Base-by-base conservation (phyloP, 495 filamentous ascomycete species). In the Lasiosphaeriaceae sp. region DNA sequence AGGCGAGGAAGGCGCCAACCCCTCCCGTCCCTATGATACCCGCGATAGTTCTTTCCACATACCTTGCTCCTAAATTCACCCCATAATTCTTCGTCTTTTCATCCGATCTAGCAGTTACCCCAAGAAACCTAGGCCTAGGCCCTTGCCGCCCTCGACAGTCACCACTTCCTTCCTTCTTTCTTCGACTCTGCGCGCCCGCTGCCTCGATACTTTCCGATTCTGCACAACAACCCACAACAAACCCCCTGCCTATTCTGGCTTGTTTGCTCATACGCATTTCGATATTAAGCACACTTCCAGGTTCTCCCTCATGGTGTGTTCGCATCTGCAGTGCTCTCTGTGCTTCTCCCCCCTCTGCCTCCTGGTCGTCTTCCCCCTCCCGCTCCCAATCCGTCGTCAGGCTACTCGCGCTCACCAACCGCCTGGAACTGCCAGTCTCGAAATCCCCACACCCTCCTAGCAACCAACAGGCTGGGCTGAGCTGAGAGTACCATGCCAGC, bases 401-500 rank as follows among this genome's bases (percentile, higher is more conserved):
- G 14, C 47, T 29, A 34, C 45, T 46, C 31, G 47, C 23, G 45
- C 56, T 39, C 6, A 46, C 19, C 47, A 24, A 44, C 48, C 22
- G 34, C 49, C 43, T 29, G 7, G 12, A 21, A 11, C 11, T 14
- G 17, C 20, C 43, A 62, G 60, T 58, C 60, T 52, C 51, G 44
- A 8, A 48, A 26, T 14, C 43, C 43, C 22, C 24, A 23, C 17
- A 49, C 29, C 52, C 47, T 56, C 26, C 20, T 26, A 11, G 58
- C 58, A 35, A 43, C 56, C 37, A 49, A 26, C 19, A 41, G 51
- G 41, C 49, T 39, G 37, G 44, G 62, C n/a, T 52, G 51, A 59
- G 24, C 14, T 54, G 39, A 57, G 47, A 45, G 41, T 48, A 63
- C 50, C 48, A 62, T 63, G 65, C 57, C 65, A 14, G 48, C 52